Evolutionary conservation across 83 land plant genomes (phyloP).

Genomic region (Picea engelmannii): DNA sequence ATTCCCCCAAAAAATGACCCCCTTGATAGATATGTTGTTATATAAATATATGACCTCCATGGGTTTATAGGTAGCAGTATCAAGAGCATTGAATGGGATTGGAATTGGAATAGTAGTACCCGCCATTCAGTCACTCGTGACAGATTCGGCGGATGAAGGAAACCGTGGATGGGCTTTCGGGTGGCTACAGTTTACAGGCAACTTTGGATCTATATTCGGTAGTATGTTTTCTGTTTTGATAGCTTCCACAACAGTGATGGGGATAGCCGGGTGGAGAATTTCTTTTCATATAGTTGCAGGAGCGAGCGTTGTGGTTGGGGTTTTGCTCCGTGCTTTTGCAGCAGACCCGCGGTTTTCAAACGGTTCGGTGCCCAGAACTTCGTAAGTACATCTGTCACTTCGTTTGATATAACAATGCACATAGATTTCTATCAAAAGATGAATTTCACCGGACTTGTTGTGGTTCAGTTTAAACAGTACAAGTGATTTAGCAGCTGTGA

Average conservation of each 20-base stretch:
- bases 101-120: constrained; percentile 87
- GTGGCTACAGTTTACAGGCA: constrained; percentile 79
- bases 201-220: constrained; percentile 74
- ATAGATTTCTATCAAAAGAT: too few relatives aligned
- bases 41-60: too few relatives aligned
- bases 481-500: too few relatives aligned
- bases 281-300: constrained; percentile 73
- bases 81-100: constrained; percentile 80
- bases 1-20: too few relatives aligned
- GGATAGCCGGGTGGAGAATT: constrained; percentile 82
- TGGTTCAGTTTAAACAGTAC: too few relatives aligned
- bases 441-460: too few relatives aligned
- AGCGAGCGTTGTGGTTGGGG: constrained; percentile 63
- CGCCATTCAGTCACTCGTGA: constrained; percentile 71
- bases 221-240: constrained; percentile 64
- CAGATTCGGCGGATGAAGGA: constrained; percentile 74
- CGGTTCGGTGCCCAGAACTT: constrained; percentile 1
- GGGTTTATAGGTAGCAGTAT: constrained; percentile 28
- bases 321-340: constrained; percentile 60
- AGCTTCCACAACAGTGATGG: constrained; percentile 64
- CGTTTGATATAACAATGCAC: too few relatives aligned
- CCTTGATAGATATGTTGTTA: too few relatives aligned
- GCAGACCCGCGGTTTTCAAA: constrained; percentile 65
- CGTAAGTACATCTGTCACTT: too few relatives aligned
- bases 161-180: constrained; percentile 87